phyloP scores from a whole-genome alignment of 2,329 filamentous ascomycete species.

The Phialocephala subalpina region DNA sequence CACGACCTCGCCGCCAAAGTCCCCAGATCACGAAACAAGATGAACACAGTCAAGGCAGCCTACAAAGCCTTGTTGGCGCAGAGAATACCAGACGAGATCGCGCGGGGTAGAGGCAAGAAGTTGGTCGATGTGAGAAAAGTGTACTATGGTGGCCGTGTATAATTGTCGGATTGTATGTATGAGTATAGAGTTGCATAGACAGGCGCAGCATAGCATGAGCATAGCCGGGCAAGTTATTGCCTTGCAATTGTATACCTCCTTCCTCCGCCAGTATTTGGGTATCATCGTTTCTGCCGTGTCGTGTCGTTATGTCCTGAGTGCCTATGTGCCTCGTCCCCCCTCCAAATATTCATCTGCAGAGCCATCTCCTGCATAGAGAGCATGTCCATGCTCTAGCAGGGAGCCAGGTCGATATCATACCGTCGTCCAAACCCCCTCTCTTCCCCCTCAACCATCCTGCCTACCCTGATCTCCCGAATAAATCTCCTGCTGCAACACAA shows the following conservation, averaged over 20 bases:
- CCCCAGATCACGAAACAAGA: conserved; percentile 87
- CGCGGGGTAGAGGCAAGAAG: conserved; percentile 90
- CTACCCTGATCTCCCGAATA: conserved; percentile 67
- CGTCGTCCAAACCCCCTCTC: conserved; percentile 20
- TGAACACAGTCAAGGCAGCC: conserved; percentile 96
- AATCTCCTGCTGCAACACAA: conserved; percentile 97
- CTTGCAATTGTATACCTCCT: conserved; percentile 24
- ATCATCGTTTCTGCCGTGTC: conserved; percentile 24
- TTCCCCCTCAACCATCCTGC: conserved; percentile 41
- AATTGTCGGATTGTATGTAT: conserved; percentile 55
- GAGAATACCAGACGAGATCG: conserved; percentile 87
- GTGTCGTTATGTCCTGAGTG: not conserved
- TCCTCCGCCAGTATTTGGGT: conserved; percentile 24
- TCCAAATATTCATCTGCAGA: not conserved
- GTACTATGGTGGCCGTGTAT: conserved; percentile 80
- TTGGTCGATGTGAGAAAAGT: conserved; percentile 95
- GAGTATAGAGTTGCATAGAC: conserved; percentile 47
- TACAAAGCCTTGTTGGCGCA: conserved; percentile 85
- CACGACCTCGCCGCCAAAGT: conserved; percentile 86
- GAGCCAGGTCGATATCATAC: not conserved
- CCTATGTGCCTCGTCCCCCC: conserved; percentile 11
- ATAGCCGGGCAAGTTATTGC: conserved; percentile 22
- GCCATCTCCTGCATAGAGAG: not conserved
- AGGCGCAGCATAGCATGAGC: conserved; percentile 33
- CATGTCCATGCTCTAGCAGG: not conserved